These are phyloP conservation scores for Drechslera avenae DNA, from an alignment of 2,329 filamentous ascomycete genomes.

Conservation along the genomic window DNA sequence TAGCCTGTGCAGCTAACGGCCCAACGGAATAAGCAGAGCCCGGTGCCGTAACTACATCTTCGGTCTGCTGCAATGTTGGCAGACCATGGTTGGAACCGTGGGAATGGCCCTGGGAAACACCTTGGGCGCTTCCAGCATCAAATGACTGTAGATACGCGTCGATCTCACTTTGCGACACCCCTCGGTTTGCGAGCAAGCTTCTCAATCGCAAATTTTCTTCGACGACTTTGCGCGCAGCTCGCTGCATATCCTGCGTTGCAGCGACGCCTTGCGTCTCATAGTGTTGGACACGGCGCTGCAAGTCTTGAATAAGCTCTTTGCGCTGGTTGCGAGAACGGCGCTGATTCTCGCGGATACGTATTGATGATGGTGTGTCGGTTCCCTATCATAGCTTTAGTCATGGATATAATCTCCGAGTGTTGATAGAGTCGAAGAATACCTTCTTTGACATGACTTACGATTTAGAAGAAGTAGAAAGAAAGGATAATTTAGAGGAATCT, in stretches of 20 bases:
- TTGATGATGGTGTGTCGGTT: conserved; percentile 38
- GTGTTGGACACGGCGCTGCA: conserved; percentile 65
- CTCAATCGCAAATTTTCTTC: conserved; percentile 70
- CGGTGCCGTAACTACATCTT: too few species aligned
- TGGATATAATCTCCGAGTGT: too few species aligned
- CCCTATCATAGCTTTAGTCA: neutral
- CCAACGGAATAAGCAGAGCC: too few species aligned
- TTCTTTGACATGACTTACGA: too few species aligned
- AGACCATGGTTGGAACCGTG: neutral
- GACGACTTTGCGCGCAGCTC: conserved; percentile 68
- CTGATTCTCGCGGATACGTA: conserved; percentile 74
- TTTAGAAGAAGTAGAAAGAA: too few species aligned
- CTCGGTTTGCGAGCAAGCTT: conserved; percentile 55
- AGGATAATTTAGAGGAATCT: too few species aligned
- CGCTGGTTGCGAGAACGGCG: conserved; percentile 71
- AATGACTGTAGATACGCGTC: conserved; percentile 24
- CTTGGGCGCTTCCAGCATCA: conserved; percentile 4
- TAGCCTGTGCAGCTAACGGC: too few species aligned
- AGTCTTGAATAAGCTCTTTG: conserved; percentile 71
- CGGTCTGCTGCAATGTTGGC: too few species aligned
- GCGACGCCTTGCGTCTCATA: conserved; percentile 68
- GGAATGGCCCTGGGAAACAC: neutral
- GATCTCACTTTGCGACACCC: conserved; percentile 27
- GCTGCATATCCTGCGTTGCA: conserved; percentile 70
- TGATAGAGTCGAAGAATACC: too few species aligned